Base-by-base conservation (phyloP, 495 filamentous ascomycete genomes). In the Friedmanniomyces simplex region DNA sequence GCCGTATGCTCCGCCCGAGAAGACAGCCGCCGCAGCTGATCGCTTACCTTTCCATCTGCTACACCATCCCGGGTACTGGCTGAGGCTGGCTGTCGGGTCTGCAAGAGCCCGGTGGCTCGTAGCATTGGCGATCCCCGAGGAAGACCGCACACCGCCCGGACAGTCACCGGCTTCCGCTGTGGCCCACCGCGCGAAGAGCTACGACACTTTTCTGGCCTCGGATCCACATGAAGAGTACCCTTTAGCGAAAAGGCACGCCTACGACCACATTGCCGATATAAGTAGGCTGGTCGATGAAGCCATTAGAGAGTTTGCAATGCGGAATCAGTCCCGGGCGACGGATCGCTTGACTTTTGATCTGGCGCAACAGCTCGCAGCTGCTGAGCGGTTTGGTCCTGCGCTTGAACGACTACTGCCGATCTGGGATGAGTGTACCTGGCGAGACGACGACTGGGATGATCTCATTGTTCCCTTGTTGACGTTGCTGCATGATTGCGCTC, bases 31-130 rank as follows among this genome's bases (percentile, higher is more conserved):
- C 34, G 74, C 79, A 6, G 71, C 72, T 1, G 88, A 94, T 62
- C 73, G 80, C 43, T 69, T 89, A 11, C 76, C 90, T 0, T 91
- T 83, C 82, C 85, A 96, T 54, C 70, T 82, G 12, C 76, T 96
- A 5, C 90, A 95, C 57, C 91, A 96, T 61, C 72, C 85, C 13
- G 91, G 90, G 0, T 96, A 94, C 66, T 96, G 91, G 87, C 81
- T 87, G 52, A 78, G 82, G 25, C 67, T 82, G 14, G 83, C 88
- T 1, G 80, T 85, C 0, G 82, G 80, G 50, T 83, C 89, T 61
- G 70, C 82, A 2, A 77, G 78, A 46, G 67, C 73, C 20, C 80
- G 89, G 20, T 77, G 79, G 48, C 67, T 51, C 2, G 71, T 85
- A 48, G 89, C 89, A 0, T 68, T 76, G 45, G 73, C 79, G 12